A percentile compares a stretch with the other conserved stretches of the same genome.
Evolutionary conservation across 2,329 filamentous ascomycete species (phyloP).

Genomic region (Claviceps cyperi): DNA sequence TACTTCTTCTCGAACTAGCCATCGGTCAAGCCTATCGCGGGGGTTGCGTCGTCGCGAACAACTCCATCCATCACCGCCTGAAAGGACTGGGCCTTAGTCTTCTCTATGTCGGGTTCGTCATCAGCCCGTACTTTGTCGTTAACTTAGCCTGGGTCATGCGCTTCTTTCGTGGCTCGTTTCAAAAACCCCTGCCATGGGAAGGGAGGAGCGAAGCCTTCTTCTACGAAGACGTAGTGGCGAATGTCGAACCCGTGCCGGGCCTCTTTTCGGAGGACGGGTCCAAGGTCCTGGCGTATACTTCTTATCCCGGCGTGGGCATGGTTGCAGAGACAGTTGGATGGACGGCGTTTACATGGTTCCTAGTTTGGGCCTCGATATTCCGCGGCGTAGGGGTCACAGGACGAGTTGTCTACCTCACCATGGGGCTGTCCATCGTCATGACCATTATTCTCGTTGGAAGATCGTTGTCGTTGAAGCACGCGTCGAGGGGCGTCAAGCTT

Average conservation of each 20-base stretch:
- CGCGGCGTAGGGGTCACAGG: conserved; percentile 42
- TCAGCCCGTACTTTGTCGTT: conserved; percentile 42
- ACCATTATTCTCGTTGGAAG: conserved; percentile 42
- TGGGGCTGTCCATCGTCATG: conserved; percentile 42
- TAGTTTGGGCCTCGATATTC: conserved; percentile 46
- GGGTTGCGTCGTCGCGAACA: conserved; percentile 38
- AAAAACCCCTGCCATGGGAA: conserved; percentile 39
- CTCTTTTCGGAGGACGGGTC: conserved; percentile 22
- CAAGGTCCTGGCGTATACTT: conserved; percentile 26
- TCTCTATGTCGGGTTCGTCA: conserved; percentile 37
- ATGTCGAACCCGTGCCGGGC: conserved; percentile 27
- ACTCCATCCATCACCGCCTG: conserved; percentile 36
- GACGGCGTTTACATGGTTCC: conserved; percentile 43
- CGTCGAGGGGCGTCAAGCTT: conserved; percentile 34
- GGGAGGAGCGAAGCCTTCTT: conserved; percentile 37
- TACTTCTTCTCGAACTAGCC: conserved; percentile 44
- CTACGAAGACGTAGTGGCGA: conserved; percentile 31
- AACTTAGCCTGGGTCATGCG: conserved; percentile 45
- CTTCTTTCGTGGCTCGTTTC: conserved; percentile 42
- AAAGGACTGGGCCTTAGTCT: conserved; percentile 39
- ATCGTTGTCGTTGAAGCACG: conserved; percentile 38
- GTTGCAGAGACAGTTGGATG: conserved; percentile 43
- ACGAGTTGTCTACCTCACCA: conserved; percentile 46
- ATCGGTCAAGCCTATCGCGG: conserved; percentile 53
- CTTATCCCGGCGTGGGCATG: conserved; percentile 31